These are phyloP conservation scores for Forsythia viridissima DNA, from an alignment of 257 asterid genomes.

Conservation along the genomic window DNA sequence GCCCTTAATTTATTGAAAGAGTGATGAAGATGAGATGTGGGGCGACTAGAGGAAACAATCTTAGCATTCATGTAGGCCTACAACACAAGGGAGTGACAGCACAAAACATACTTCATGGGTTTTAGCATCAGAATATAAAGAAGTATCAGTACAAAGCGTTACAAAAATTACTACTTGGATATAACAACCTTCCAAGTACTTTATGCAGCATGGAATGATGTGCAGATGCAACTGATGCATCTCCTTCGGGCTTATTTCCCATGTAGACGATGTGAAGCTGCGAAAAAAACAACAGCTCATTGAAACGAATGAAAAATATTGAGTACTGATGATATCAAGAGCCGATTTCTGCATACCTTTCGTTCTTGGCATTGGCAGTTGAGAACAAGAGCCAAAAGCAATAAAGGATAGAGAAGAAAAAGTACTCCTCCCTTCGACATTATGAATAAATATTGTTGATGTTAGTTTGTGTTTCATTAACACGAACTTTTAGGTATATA, in stretches of 20 bases:
- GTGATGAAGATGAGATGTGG: neutral
- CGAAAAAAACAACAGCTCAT: neutral
- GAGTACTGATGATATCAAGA: neutral
- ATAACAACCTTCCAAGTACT: constrained; percentile 44
- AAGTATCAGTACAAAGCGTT: too few relatives aligned
- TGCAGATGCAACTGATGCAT: constrained; percentile 29
- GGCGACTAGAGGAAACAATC: neutral
- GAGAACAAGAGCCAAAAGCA: constrained; percentile 37
- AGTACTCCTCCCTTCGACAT: constrained; percentile 25
- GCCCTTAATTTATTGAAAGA: neutral
- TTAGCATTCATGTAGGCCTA: neutral
- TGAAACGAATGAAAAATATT: neutral
- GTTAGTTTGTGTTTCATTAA: constrained; percentile 10
- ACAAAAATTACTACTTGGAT: too few relatives aligned
- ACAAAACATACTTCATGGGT: too few relatives aligned
- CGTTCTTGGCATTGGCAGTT: constrained; percentile 42
- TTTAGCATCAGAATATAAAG: too few relatives aligned
- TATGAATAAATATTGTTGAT: neutral
- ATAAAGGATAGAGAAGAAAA: constrained; percentile 35
- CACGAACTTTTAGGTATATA: constrained; percentile 20
- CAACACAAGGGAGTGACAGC: too few relatives aligned
- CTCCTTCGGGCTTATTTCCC: constrained; percentile 41
- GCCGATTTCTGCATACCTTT: constrained; percentile 24
- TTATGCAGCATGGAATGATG: constrained; percentile 43
- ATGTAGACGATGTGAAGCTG: constrained; percentile 48